These are phyloP conservation scores for Amaranthus hypochondriacus DNA, from an alignment of 148 eudicot species.

Conservation along the genomic window DNA sequence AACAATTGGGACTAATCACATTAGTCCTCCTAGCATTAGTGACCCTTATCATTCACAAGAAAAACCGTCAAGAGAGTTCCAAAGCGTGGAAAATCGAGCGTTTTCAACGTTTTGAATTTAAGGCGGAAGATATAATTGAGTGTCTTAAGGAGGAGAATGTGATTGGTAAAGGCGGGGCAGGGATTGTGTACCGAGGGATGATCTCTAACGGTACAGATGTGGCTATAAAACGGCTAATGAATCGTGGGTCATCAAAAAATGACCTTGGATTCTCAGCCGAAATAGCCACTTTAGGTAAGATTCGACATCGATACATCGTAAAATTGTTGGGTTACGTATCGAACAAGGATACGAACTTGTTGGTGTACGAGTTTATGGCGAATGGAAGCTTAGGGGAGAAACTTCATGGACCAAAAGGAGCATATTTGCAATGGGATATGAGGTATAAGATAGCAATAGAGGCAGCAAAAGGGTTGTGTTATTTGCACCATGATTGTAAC, in stretches of 20 bases:
- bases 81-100: slow-evolving; percentile 68
- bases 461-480: slow-evolving; percentile 84
- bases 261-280: slow-evolving; percentile 83
- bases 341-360: slow-evolving; percentile 64
- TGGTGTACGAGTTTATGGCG: slow-evolving; percentile 86
- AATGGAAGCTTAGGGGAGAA: slow-evolving; percentile 94
- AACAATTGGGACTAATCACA: slow-evolving; percentile 23
- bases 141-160: slow-evolving; percentile 76
- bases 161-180: slow-evolving; percentile 91
- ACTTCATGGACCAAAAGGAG: slow-evolving; percentile 75
- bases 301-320: slow-evolving; percentile 76
- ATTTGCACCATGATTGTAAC: slow-evolving; percentile 84
- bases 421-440: slow-evolving; percentile 70
- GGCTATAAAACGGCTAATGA: slow-evolving; percentile 61
- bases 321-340: slow-evolving; percentile 70
- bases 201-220: slow-evolving; percentile 62
- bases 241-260: slow-evolving; percentile 24
- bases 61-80: slow-evolving; percentile 41
- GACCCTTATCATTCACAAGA: slow-evolving; percentile 26
- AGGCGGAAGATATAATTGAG: slow-evolving; percentile 59
- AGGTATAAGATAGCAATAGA: slow-evolving; percentile 83
- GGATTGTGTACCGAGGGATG: slow-evolving; percentile 78
- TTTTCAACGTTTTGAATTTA: slow-evolving; percentile 68
- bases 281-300: slow-evolving; percentile 71
- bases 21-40: slow-evolving; percentile 23